phyloP scores from a whole-genome alignment of 352 stramenopile genomes.

The Pythium periplocum region DNA sequence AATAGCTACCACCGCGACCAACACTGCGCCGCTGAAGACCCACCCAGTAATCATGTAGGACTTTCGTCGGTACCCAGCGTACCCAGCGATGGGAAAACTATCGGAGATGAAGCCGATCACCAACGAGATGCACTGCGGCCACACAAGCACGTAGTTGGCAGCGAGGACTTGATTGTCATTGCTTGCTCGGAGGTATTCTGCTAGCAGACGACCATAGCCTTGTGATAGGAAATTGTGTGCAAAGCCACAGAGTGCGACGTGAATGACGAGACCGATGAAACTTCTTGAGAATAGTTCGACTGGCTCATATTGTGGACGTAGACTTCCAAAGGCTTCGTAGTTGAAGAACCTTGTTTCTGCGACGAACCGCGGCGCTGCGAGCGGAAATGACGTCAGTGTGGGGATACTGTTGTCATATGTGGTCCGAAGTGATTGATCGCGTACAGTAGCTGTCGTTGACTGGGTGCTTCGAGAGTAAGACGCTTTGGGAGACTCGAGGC shows the following conservation, averaged over 20 bases:
- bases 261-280: constrained; percentile 14
- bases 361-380: constrained; percentile 12
- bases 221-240: constrained; percentile 14
- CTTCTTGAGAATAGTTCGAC: constrained; percentile 8
- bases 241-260: constrained; percentile 8
- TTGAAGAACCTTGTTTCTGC: constrained; percentile 26
- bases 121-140: constrained; percentile 57
- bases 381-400: too few relatives aligned
- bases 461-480: too few relatives aligned
- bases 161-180: constrained; percentile 8
- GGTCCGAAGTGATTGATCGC: too few relatives aligned
- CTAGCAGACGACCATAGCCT: constrained; percentile 9
- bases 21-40: constrained; percentile 10
- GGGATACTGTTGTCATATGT: too few relatives aligned
- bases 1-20: neutral
- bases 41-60: constrained; percentile 71
- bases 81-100: constrained; percentile 39
- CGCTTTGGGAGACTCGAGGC: too few relatives aligned
- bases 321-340: constrained; percentile 19
- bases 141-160: constrained; percentile 27
- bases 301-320: constrained; percentile 6
- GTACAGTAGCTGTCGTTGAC: too few relatives aligned
- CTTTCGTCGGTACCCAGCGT: constrained; percentile 39
- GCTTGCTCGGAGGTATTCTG: constrained; percentile 10
- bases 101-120: constrained; percentile 68